Percentiles rank a stretch among this genome's conserved stretches.
phyloP scores from a whole-genome alignment of 768 basidiomycete species.

The Strobilomyces echinocephalus region DNA sequence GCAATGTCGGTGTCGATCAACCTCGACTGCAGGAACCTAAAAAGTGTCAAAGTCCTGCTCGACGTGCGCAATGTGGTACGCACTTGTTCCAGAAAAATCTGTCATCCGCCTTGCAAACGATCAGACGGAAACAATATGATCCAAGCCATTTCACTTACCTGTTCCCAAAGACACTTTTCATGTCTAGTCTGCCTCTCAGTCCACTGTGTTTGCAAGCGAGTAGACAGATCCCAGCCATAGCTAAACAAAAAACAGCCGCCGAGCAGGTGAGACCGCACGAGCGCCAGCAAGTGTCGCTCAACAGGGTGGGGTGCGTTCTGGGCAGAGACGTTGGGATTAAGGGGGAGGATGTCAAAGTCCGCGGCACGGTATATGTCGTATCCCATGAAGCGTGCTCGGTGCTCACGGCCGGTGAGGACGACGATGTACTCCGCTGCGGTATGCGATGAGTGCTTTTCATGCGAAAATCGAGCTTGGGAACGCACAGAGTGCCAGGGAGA shows the following conservation, averaged over 20 bases:
- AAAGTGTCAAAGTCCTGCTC: constrained; percentile 4
- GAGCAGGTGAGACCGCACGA: constrained; percentile 80
- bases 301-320: constrained; percentile 74
- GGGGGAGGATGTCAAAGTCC: constrained; percentile 86
- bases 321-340: constrained; percentile 66
- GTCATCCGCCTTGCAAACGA: constrained; percentile 72
- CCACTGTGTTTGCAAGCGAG: constrained; percentile 81
- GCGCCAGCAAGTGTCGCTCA: constrained; percentile 80
- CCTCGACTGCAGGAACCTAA: constrained; percentile 52
- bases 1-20: constrained; percentile 55
- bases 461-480: constrained; percentile 8
- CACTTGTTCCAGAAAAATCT: constrained; percentile 97
- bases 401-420: constrained; percentile 77
- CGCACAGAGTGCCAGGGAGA: constrained; percentile 73
- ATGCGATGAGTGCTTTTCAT: not conserved
- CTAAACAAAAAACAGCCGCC: constrained; percentile 84
- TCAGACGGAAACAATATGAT: constrained; percentile 8
- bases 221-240: constrained; percentile 87
- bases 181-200: constrained; percentile 46
- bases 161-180: constrained; percentile 67
- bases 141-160: constrained; percentile 42
- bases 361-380: constrained; percentile 87
- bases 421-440: constrained; percentile 86
- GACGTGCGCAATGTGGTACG: not conserved
- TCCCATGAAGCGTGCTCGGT: constrained; percentile 72